Evolutionary conservation across 1,139 yeast species (phyloP).

Genomic region (Sporopachydermia cereana): DNA sequence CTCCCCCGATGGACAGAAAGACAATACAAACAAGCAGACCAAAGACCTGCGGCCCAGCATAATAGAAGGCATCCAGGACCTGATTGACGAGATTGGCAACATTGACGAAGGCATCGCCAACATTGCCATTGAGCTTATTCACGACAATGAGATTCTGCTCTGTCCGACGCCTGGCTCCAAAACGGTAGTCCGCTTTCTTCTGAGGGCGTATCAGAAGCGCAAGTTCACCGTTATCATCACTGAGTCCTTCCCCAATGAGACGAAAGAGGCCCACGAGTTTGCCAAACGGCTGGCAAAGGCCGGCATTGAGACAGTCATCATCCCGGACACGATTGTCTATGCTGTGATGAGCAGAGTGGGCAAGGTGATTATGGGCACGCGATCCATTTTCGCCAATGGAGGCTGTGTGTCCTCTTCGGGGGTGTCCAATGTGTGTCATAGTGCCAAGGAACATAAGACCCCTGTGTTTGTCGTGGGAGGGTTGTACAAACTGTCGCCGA

Average conservation of each 20-base stretch:
- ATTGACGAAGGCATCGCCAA: constrained; percentile 86
- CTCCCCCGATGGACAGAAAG: constrained; percentile 27
- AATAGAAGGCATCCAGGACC: constrained; percentile 87
- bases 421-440: constrained; percentile 85
- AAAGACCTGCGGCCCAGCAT: constrained; percentile 77
- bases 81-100: constrained; percentile 83
- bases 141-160: constrained; percentile 81
- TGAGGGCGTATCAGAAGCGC: constrained; percentile 82
- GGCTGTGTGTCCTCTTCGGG: constrained; percentile 89
- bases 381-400: constrained; percentile 85
- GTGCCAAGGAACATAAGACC: constrained; percentile 89
- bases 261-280: constrained; percentile 61
- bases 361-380: constrained; percentile 85
- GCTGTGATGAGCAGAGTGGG: constrained; percentile 98
- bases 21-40: constrained; percentile 25
- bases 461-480: constrained; percentile 97
- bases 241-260: constrained; percentile 85
- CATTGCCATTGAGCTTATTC: constrained; percentile 87
- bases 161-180: constrained; percentile 91
- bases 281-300: constrained; percentile 73
- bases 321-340: constrained; percentile 86
- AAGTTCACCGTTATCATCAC: constrained; percentile 87
- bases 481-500: constrained; percentile 81
- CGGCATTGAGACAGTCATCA: constrained; percentile 79
- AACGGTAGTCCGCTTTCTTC: constrained; percentile 76